phyloP scores from a whole-genome alignment of 345 rosid genomes.

The Citrus sinensis region DVS_A1.0 CM039162.1:4343501-4344000 shows the following conservation, averaged over 20 bases:
- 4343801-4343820: background rate
- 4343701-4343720: background rate
- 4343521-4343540: too few relatives aligned
- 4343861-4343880: too few relatives aligned
- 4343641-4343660: constrained; percentile 25
- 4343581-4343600: background rate
- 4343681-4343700: background rate
- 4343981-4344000: background rate
- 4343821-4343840: too few relatives aligned
- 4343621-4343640: background rate
- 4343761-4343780: background rate
- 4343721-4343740: constrained; percentile 12
- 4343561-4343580: too few relatives aligned
- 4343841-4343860: background rate
- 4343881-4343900: too few relatives aligned
- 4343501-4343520: too few relatives aligned
- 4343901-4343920: too few relatives aligned
- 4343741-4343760: background rate
- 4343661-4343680: background rate
- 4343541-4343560: too few relatives aligned
- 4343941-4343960: background rate
- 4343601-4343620: background rate
- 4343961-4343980: background rate
- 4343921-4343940: background rate
- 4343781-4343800: background rate